A percentile compares a stretch with the other conserved stretches of the same genome.
phyloP scores from a whole-genome alignment of 202 grass and related monocot species.

The Bolboschoenoplectus hybrid region DNA sequence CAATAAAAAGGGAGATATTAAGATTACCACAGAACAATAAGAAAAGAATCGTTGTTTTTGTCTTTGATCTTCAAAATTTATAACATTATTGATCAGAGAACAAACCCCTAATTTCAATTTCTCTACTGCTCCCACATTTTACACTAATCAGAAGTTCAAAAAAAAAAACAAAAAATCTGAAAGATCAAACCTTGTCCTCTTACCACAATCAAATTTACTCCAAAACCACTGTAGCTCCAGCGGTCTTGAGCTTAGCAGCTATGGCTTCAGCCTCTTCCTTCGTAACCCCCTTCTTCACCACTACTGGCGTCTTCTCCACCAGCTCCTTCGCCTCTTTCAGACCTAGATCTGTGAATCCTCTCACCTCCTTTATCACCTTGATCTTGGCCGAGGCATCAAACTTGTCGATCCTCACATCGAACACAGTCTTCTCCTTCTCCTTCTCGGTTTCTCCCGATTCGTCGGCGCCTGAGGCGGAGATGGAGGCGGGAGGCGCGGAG shows the following conservation, averaged over 20 bases:
- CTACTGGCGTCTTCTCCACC: conserved; percentile 90
- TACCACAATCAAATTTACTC: conserved; percentile 50
- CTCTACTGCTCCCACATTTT: background rate
- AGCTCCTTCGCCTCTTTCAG: conserved; percentile 97
- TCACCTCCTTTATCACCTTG: conserved; percentile 98
- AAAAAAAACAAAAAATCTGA: background rate
- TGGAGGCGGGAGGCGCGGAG: conserved; percentile 16
- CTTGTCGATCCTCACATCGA: conserved; percentile 95
- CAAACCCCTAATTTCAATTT: conserved; percentile 9
- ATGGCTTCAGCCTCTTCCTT: conserved; percentile 96
- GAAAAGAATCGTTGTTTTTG: no score
- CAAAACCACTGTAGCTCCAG: conserved; percentile 73
- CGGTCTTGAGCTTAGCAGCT: conserved; percentile 82
- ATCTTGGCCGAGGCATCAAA: conserved; percentile 96
- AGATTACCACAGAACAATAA: background rate
- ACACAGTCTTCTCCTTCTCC: conserved; percentile 71
- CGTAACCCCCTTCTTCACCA: conserved; percentile 73
- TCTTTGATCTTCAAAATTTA: background rate
- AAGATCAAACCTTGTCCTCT: conserved; percentile 24
- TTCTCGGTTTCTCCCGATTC: conserved; percentile 42
- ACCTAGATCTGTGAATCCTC: conserved; percentile 84
- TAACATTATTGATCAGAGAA: background rate
- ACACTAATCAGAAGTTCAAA: background rate
- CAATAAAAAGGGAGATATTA: no score
- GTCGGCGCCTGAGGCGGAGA: conserved; percentile 35